Evolutionary conservation across 208 protist genomes (phyloP), one percentile per base, ranked within the genome.

Genomic region (Sergeia podlipaevii): DNA sequence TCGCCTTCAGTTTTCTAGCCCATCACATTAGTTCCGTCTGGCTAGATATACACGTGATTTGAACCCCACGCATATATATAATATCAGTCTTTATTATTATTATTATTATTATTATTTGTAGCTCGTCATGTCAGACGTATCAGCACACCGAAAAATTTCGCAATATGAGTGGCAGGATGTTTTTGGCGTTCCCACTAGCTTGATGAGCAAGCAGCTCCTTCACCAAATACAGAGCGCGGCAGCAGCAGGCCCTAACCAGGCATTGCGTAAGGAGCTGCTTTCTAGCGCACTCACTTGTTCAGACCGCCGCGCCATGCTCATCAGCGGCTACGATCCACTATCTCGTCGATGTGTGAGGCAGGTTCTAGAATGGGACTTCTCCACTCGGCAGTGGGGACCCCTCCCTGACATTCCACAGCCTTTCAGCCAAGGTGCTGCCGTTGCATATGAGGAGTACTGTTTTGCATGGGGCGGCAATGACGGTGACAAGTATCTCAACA

Each of bases 391-490:
- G 32, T 77, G 70, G 70, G 53, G 56, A n/a, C 52, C 36, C 18
- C 47, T 50, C 1, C 7, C 43, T 4, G 43, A 60, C 32, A 39
- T 77, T 11, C 70, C 70, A 17, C 63, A 68, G 33, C 61, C 26
- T 27, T 29, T 71, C 17, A 53, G 70, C 38, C 41, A 70, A 33
- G 64, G 57, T 2, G 18, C 50, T 28, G 64, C 64, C 37, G 58
- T 72, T 36, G 70, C 70, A 3, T 72, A 63, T 63, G 70, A 62
- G 10, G 64, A 72, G 3, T 63, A 52, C 26, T 77, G 62, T 45
- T 3, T 77, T 65, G 26, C 72, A 6, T 77, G 63, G 54, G 70
- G 70, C 39, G 70, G 70, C 18, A 68, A 56, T 56, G 65, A 77
- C 65, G 70, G 62, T 21, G 64, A 65, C 17, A 36, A 32, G 0